Conservation (phyloP, 768 basidiomycete species). For the Pleurotus sapidus region DNA sequence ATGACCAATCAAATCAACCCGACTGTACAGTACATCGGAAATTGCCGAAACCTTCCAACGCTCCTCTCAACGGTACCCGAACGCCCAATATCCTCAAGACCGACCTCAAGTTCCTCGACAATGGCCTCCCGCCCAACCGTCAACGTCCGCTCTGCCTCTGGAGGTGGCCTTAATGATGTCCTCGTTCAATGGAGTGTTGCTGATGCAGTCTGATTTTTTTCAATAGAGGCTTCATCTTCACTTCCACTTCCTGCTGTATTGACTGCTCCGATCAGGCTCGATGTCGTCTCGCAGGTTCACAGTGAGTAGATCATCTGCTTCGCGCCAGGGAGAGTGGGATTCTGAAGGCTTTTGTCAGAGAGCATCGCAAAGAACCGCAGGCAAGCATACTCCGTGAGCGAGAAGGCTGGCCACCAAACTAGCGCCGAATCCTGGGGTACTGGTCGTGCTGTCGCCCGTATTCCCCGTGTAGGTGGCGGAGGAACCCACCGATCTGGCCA, state of each 20-base stretch:
- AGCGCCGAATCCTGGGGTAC: slow-evolving; percentile 99
- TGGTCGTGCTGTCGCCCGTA: slow-evolving; percentile 99
- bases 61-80: not conserved
- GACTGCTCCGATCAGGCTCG: slow-evolving; percentile 96
- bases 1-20: not conserved
- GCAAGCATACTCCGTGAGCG: slow-evolving; percentile 94
- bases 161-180: slow-evolving; percentile 46
- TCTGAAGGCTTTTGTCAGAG: slow-evolving; percentile 48
- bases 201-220: slow-evolving; percentile 14
- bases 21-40: slow-evolving; percentile 5
- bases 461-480: slow-evolving; percentile 98
- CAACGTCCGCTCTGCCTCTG: slow-evolving; percentile 71
- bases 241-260: slow-evolving; percentile 94
- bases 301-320: slow-evolving; percentile 61
- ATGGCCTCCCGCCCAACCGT: slow-evolving; percentile 97
- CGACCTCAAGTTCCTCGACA: slow-evolving; percentile 29
- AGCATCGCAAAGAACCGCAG: slow-evolving; percentile 97
- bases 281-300: slow-evolving; percentile 98
- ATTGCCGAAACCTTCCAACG: slow-evolving; percentile 2
- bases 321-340: not conserved
- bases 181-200: not conserved
- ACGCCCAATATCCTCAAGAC: slow-evolving; percentile 42
- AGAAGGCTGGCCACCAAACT: slow-evolving; percentile 99
- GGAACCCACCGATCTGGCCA: slow-evolving; percentile 99
- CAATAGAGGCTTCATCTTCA: slow-evolving; percentile 77